Evolutionary conservation across 2,329 filamentous ascomycete genomes (phyloP).

Genomic region (Cryphonectria carpinicola): DNA sequence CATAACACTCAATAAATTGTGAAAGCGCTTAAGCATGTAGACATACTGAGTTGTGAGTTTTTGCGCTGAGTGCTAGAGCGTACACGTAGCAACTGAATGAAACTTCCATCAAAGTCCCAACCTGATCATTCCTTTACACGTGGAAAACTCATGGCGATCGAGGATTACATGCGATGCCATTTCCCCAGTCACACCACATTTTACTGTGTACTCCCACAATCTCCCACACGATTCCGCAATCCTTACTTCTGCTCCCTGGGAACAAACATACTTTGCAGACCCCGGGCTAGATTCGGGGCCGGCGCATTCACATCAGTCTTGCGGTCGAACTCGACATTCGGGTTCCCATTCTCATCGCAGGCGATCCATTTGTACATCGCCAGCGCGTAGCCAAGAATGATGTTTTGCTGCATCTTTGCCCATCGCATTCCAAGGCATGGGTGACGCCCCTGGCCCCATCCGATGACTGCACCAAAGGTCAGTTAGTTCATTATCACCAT

Average conservation of each 20-base stretch:
- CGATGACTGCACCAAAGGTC: slow-evolving; percentile 21
- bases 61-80: no score
- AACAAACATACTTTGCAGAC: background rate
- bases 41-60: background rate
- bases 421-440: slow-evolving; percentile 29
- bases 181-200: background rate
- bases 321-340: background rate
- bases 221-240: background rate
- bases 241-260: background rate
- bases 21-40: background rate
- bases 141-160: background rate
- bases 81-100: background rate
- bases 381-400: slow-evolving; percentile 26
- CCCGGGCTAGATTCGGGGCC: background rate
- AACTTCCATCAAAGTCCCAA: background rate
- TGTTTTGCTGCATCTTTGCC: slow-evolving; percentile 31
- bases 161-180: background rate
- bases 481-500: slow-evolving; percentile 10
- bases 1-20: no score
- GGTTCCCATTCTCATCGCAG: slow-evolving; percentile 23
- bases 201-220: background rate
- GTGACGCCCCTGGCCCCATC: slow-evolving; percentile 30
- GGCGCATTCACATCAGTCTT: background rate
- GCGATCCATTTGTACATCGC: slow-evolving; percentile 25
- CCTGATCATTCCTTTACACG: background rate